Evolutionary conservation across 2,329 filamentous ascomycete species (phyloP).

Genomic region (Aspergillus alliaceus): DNA sequence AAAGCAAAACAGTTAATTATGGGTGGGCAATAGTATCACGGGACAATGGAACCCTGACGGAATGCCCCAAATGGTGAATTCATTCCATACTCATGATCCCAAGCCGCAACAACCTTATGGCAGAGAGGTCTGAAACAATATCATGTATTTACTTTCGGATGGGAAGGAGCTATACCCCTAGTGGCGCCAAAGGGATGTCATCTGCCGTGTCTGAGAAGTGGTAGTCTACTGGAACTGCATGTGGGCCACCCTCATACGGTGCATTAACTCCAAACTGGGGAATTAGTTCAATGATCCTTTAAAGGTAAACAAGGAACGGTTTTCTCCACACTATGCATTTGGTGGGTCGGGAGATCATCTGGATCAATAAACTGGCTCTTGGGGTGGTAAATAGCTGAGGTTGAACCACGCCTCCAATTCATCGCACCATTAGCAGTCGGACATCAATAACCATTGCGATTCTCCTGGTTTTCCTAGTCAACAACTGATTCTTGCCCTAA

Average conservation of each 20-base stretch:
- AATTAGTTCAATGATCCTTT: background rate
- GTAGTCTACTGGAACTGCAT: background rate
- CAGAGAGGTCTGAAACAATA: slow-evolving; percentile 1
- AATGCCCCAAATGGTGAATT: background rate
- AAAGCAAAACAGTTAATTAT: background rate
- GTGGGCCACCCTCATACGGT: background rate
- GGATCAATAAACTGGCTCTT: background rate
- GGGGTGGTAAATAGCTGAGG: background rate
- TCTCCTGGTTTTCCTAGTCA: background rate
- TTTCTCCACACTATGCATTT: background rate
- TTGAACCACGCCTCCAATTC: background rate
- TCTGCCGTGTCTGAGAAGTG: background rate
- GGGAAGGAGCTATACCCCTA: background rate
- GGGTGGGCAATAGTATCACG: background rate
- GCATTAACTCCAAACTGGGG: background rate
- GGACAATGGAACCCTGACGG: background rate
- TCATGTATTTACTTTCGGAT: background rate
- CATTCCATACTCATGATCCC: background rate
- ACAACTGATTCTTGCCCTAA: background rate
- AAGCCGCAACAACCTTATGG: background rate
- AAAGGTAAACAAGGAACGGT: background rate
- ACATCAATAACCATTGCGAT: background rate
- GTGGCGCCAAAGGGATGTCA: background rate
- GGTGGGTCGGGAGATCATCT: background rate
- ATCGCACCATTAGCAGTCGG: no score